These are phyloP conservation scores for Solanum sitiens DNA, from an alignment of 257 asterid genomes.

Conservation along the genomic window DNA sequence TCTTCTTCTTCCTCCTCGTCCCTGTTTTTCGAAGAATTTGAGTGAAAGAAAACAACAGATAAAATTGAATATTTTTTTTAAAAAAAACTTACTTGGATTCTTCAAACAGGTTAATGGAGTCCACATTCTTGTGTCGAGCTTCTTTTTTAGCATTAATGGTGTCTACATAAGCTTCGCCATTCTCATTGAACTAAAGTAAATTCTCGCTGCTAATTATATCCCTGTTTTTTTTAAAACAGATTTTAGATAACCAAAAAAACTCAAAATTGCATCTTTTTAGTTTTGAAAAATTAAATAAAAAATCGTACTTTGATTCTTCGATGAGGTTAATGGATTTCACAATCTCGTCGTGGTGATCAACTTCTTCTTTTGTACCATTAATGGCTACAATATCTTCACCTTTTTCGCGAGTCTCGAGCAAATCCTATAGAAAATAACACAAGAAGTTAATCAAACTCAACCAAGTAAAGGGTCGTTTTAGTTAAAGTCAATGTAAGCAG, in stretches of 20 bases:
- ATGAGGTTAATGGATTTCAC: background rate
- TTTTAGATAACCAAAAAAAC: background rate
- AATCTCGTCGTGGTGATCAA: background rate
- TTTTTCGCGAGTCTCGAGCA: slow-evolving; percentile 2
- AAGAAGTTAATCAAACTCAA: background rate
- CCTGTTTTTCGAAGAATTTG: background rate
- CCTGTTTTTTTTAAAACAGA: background rate
- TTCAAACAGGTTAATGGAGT: background rate
- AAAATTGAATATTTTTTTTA: background rate
- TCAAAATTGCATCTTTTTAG: background rate
- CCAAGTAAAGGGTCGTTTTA: background rate
- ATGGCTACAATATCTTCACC: background rate
- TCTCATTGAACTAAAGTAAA: too few species aligned
- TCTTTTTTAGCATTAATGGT: background rate
- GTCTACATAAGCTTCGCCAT: background rate
- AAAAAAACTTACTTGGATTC: slow-evolving; percentile 19
- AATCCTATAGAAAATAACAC: background rate
- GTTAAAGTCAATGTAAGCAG: background rate
- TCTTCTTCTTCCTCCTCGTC: background rate
- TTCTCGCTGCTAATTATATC: too few species aligned
- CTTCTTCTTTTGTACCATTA: background rate
- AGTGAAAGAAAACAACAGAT: background rate
- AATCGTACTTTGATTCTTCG: slow-evolving; percentile 20
- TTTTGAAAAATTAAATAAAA: background rate
- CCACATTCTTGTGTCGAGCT: background rate